Evolutionary conservation across 169 alveolate genomes (phyloP).

Genomic region (Eimeria nieschulzi): DNA sequence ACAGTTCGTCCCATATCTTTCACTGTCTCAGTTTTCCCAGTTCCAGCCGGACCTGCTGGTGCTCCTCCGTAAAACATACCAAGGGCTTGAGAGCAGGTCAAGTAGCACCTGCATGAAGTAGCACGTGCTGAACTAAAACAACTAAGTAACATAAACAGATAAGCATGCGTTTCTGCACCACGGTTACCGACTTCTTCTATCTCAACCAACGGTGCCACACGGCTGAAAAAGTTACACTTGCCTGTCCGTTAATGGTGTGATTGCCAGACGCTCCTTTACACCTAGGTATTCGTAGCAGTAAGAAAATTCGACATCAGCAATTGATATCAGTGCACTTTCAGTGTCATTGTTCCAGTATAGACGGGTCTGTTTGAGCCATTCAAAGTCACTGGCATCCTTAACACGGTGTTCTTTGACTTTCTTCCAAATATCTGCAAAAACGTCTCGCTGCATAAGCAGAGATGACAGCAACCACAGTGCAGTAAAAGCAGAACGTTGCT

Average conservation of each 20-base stretch:
- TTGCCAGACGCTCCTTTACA: conserved; percentile 94
- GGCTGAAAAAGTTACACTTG: conserved; percentile 11
- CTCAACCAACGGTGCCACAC: no score
- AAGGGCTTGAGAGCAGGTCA: conserved; percentile 87
- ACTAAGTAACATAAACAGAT: no score
- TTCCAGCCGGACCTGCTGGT: conserved; percentile 99
- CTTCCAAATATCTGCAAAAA: conserved; percentile 92
- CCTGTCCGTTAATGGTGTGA: conserved; percentile 96
- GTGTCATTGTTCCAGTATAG: conserved; percentile 91
- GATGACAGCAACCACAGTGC: no score
- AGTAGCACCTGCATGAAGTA: conserved; percentile 67
- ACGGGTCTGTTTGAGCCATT: conserved; percentile 95
- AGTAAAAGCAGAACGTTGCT: no score
- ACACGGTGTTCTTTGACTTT: conserved; percentile 91
- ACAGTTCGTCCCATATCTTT: conserved; percentile 95
- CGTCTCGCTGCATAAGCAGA: conserved; percentile 88
- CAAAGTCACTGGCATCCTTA: conserved; percentile 93
- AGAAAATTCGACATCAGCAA: conserved; percentile 95
- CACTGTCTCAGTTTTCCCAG: conserved; percentile 97
- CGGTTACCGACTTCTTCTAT: no score
- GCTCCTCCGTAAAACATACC: conserved; percentile 97
- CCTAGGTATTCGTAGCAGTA: conserved; percentile 95
- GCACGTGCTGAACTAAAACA: no score
- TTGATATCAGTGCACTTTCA: conserved; percentile 89
- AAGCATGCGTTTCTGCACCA: no score